Conservation (phyloP, 805 yeast species). For the Wickerhamiella allomyrinae region DNA sequence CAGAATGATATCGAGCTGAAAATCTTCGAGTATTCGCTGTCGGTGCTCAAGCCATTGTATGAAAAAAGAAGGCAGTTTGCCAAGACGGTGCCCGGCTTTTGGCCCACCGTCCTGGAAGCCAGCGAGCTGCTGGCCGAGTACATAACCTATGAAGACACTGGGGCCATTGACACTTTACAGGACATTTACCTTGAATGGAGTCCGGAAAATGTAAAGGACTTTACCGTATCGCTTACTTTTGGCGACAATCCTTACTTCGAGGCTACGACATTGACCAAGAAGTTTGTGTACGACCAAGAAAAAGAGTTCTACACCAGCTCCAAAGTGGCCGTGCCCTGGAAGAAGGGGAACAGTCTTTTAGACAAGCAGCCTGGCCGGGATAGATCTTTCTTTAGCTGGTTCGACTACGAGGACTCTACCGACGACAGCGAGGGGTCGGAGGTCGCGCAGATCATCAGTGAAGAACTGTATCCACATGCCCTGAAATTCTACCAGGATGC, state of each 20-base stretch:
- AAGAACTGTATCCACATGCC: slow-evolving; percentile 76
- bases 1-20: slow-evolving; percentile 12
- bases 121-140: slow-evolving; percentile 68
- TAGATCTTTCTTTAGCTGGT: slow-evolving; percentile 76
- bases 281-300: slow-evolving; percentile 28
- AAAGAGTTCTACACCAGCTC: slow-evolving; percentile 24
- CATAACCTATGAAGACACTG: slow-evolving; percentile 60
- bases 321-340: slow-evolving; percentile 53
- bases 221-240: slow-evolving; percentile 47
- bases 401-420: slow-evolving; percentile 73
- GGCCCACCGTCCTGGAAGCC: slow-evolving; percentile 76
- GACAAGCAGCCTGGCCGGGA: slow-evolving; percentile 33
- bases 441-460: slow-evolving; percentile 54
- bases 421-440: slow-evolving; percentile 69
- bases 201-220: slow-evolving; percentile 36
- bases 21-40: slow-evolving; percentile 14
- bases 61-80: slow-evolving; percentile 41
- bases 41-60: slow-evolving; percentile 42
- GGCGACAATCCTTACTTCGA: slow-evolving; percentile 32
- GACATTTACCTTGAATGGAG: slow-evolving; percentile 45
- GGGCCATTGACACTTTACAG: slow-evolving; percentile 50
- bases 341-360: slow-evolving; percentile 45
- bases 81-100: slow-evolving; percentile 51
- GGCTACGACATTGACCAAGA: slow-evolving; percentile 46
- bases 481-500: slow-evolving; percentile 41